A percentile compares a stretch with the other conserved stretches of the same genome.
These are phyloP conservation scores for Termitomyces bulborhizus DNA, from an alignment of 768 basidiomycete genomes.

Conservation along the genomic window DNA sequence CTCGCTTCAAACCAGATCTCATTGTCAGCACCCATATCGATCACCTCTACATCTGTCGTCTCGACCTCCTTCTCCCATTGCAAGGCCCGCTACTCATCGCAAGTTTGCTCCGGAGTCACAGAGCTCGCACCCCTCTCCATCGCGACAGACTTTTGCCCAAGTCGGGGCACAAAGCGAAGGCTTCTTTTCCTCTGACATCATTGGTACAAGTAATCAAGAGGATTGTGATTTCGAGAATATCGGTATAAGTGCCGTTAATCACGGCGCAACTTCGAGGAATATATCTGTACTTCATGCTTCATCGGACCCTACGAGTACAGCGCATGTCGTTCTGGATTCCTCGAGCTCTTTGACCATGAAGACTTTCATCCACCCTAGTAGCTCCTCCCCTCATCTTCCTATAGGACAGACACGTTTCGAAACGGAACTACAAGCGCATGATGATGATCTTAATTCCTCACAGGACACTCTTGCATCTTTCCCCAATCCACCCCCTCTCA, in stretches of 20 bases:
- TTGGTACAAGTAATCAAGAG: background rate
- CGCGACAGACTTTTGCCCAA: background rate
- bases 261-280: background rate
- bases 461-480: conserved; percentile 26
- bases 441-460: conserved; percentile 1
- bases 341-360: conserved; percentile 14
- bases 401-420: conserved; percentile 4
- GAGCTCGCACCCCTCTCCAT: conserved; percentile 1
- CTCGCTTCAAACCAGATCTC: background rate
- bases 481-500: conserved; percentile 32
- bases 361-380: conserved; percentile 15
- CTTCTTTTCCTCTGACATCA: background rate
- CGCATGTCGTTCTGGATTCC: conserved; percentile 15
- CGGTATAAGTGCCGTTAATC: background rate
- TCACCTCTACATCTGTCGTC: conserved; percentile 20
- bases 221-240: background rate
- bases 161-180: background rate
- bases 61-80: conserved; percentile 3
- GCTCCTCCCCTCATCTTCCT: conserved; percentile 22
- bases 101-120: conserved; percentile 14
- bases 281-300: background rate
- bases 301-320: conserved; percentile 10
- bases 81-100: conserved; percentile 16
- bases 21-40: conserved; percentile 23
- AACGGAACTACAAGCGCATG: conserved; percentile 10